Conservation (phyloP, 805 yeast species). For the Schwanniomyces yamadae region DNA sequence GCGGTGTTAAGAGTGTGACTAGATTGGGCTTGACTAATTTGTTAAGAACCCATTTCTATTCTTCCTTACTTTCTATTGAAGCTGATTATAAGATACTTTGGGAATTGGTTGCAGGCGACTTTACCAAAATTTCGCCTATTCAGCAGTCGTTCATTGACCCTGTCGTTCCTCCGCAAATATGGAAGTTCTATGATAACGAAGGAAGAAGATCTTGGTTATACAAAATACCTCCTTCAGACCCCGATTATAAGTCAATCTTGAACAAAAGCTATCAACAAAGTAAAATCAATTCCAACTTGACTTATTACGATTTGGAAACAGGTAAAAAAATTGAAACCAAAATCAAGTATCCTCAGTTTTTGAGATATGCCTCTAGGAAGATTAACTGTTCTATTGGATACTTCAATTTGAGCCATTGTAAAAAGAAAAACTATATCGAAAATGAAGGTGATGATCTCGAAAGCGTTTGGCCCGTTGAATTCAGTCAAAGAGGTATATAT, state of each 20-base stretch:
- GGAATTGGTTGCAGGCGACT: slow-evolving; percentile 43
- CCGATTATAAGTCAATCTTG: slow-evolving; percentile 30
- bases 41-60: slow-evolving; percentile 25
- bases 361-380: slow-evolving; percentile 53
- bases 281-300: slow-evolving; percentile 33
- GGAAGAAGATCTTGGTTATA: slow-evolving; percentile 85
- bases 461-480: slow-evolving; percentile 52
- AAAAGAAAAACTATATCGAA: slow-evolving; percentile 29
- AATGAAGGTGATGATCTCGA: slow-evolving; percentile 25
- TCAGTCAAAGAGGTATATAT: slow-evolving; percentile 53
- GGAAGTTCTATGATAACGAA: slow-evolving; percentile 57
- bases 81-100: slow-evolving; percentile 57
- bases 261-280: slow-evolving; percentile 14
- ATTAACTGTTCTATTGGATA: slow-evolving; percentile 56
- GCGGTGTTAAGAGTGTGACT: slow-evolving; percentile 59
- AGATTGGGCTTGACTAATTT: slow-evolving; percentile 49
- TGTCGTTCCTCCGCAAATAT: slow-evolving; percentile 31
- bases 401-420: slow-evolving; percentile 36
- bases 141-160: slow-evolving; percentile 29
- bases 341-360: slow-evolving; percentile 45
- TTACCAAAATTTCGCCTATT: slow-evolving; percentile 27
- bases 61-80: slow-evolving; percentile 58
- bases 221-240: slow-evolving; percentile 36
- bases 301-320: slow-evolving; percentile 60
- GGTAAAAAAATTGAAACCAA: slow-evolving; percentile 58